Base-by-base conservation (phyloP, 495 filamentous ascomycete species). In the Podospora didyma region DNA sequence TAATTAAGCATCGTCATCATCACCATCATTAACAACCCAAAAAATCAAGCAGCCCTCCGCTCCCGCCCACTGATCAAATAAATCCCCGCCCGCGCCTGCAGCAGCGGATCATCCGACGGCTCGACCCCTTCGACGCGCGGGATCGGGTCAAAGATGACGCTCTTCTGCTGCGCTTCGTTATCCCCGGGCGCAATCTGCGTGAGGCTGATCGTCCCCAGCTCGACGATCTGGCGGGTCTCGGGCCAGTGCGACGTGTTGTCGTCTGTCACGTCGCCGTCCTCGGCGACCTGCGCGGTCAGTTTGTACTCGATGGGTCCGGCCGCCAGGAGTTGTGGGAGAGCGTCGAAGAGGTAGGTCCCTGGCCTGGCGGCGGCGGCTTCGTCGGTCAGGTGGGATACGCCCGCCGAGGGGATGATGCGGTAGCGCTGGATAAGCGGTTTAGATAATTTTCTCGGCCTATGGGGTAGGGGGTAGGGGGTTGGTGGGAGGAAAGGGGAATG, bases 71-170 rank as follows among this genome's bases (percentile, higher is more conserved):
- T 80, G 31, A 82, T 65, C 39, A 82, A 60, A 67, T 83, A 82
- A 22, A 83, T 60, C 3, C 67, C 72, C 7, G 79, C 77, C 47
- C 79, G 67, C 53, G 78, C 66, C 28, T 82, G 77, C 54, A 84
- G 60, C 57, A 84, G 62, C 51, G 80, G 79, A 69, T 83, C 80
- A 21, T 62, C 73, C 34, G 68, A 73, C 6, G 72, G 53, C 55
- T 82, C 79, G 11, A 84, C 64, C 0, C 80, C 80, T 17, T 75
- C 61, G 22, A 81, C 75, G 28, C 80, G 70, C 2, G 81, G 79
- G 53, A 82, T 74, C 22, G 80, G 79, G 64, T 83, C 79, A 58
- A 80, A 82, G 53, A 82, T 81, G 41, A 78, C 70, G 28, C 68
- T 59, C 67, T 80, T 78, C 69, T 78, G 73, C 68, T 77, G 61